Evolutionary conservation across 1,139 yeast species (phyloP), one percentile per base, ranked within the genome.

Genomic region (Geotrichum bryndzae): DNA sequence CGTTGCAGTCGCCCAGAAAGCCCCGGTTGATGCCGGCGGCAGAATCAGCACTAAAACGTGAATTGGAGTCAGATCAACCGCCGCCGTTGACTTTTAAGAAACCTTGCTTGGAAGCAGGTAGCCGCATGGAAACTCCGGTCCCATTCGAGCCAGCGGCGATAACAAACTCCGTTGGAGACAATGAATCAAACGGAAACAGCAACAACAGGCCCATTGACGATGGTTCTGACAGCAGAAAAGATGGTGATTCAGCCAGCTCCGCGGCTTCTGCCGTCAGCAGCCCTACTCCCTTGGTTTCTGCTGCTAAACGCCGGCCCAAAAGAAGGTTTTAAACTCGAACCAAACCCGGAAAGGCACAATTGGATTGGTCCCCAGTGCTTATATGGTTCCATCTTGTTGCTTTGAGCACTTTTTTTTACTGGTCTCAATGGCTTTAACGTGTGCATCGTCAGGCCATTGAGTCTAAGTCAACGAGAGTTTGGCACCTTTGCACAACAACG

Each of bases 1-100:
- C 56, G 6, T 51, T 54, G 25, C 23, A 22, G 15, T 54, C 56
- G 15, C 56, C 56, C n/a, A 18, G 25, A 2, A 54, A 54, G 51
- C 33, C 51, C 15, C 33, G 51, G 6, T 51, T 41, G 7, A n/a
- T 23, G 48, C 48, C 48, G 11, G 33, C 29, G 4, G 8, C 13
- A 18, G 6, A 23, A 22, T 25, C 52, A 6, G 52, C 33, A 7
- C 52, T 25, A 10, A 50, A 50, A 8, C 33, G 33, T 8, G 33
- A 27, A 6, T 25, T 50, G 13, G 33, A 50, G 33, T 25, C 33
- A 22, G 29, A 50, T 13, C 15, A 50, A 10, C 33, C 29, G 4
- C 33, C 52, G 15, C 52, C n/a, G 8, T 10, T 25, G 11, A 50
- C 33, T 2, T 25, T 27, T 10, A 50, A 50, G 23, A 50, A 22